Evolutionary conservation across 2,329 filamentous ascomycete genomes (phyloP).

Genomic region (Trichoderma aggressivum): DNA sequence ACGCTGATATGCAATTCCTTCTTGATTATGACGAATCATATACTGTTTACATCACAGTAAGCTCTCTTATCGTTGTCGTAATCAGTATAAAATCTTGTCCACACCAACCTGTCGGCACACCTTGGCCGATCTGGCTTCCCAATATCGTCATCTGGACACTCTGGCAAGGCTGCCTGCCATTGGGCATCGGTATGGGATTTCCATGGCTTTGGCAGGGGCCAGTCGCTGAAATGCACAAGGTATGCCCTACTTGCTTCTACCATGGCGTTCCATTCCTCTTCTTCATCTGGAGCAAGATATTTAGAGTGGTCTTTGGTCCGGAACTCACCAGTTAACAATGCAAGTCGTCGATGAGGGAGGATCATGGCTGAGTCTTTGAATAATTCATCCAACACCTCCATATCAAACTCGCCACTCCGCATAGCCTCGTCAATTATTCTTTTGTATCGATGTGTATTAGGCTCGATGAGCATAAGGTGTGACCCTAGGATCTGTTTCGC

Average conservation of each 20-base stretch:
- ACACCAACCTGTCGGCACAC: not conserved
- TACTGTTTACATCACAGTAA: not conserved
- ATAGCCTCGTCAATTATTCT: not conserved
- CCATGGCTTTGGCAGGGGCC: conserved; percentile 64
- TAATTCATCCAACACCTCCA: not conserved
- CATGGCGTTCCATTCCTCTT: conserved; percentile 55
- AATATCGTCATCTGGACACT: not conserved
- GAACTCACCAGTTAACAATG: not conserved
- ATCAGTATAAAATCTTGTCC: not conserved
- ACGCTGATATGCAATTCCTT: not conserved
- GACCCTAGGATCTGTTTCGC: not conserved
- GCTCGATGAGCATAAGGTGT: not conserved
- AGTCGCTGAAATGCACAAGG: conserved; percentile 68
- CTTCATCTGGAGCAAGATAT: conserved; percentile 24
- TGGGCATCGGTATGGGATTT: not conserved
- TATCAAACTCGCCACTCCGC: not conserved
- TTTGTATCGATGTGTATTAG: not conserved
- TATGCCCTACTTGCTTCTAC: conserved; percentile 45
- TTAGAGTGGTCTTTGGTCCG: not conserved
- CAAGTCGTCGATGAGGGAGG: not conserved
- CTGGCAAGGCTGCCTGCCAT: not conserved
- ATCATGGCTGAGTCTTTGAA: not conserved
- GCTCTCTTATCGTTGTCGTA: not conserved
- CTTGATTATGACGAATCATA: not conserved
- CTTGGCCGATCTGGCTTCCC: not conserved